Conservation (phyloP, 495 filamentous ascomycete species). For the Staphylotrichum longicolle region DNA sequence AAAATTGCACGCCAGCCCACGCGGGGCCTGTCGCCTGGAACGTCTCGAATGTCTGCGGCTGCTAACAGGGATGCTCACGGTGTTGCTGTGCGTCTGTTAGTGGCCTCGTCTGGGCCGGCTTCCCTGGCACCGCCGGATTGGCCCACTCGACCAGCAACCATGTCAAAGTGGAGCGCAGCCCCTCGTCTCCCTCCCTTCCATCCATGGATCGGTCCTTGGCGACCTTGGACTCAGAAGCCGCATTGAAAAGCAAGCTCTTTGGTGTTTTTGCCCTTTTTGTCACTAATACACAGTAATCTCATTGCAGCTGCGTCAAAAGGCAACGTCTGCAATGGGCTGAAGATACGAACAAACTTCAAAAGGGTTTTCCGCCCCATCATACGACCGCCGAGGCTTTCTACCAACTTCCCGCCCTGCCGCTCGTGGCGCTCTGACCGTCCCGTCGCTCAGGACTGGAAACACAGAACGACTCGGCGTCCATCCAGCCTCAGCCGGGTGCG, state of each 20-base stretch:
- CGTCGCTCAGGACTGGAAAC: background rate
- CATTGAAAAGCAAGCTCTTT: too few relatives aligned
- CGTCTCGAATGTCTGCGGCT: background rate
- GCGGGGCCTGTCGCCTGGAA: slow-evolving; percentile 8
- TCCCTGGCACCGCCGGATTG: slow-evolving; percentile 10
- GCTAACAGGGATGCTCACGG: background rate
- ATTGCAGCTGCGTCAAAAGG: too few relatives aligned
- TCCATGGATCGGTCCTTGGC: too few relatives aligned
- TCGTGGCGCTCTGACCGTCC: slow-evolving; percentile 5
- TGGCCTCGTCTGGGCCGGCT: background rate
- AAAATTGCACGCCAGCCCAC: slow-evolving; percentile 25
- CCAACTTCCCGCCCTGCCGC: background rate
- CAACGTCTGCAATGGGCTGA: too few relatives aligned
- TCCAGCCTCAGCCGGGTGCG: slow-evolving; percentile 5
- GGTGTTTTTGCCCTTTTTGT: too few relatives aligned
- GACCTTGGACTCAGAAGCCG: too few relatives aligned
- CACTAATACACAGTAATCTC: too few relatives aligned
- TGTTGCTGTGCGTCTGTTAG: slow-evolving; percentile 12
- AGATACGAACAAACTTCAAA: too few relatives aligned
- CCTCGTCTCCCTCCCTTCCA: slow-evolving; percentile 10
- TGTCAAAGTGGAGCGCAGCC: slow-evolving; percentile 8
- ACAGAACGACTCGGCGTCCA: background rate
- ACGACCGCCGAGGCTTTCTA: too few relatives aligned
- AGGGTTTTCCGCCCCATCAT: too few relatives aligned
- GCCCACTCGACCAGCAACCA: background rate